phyloP scores from a whole-genome alignment of 2,329 filamentous ascomycete genomes.

The Penicillium olsonii region DNA sequence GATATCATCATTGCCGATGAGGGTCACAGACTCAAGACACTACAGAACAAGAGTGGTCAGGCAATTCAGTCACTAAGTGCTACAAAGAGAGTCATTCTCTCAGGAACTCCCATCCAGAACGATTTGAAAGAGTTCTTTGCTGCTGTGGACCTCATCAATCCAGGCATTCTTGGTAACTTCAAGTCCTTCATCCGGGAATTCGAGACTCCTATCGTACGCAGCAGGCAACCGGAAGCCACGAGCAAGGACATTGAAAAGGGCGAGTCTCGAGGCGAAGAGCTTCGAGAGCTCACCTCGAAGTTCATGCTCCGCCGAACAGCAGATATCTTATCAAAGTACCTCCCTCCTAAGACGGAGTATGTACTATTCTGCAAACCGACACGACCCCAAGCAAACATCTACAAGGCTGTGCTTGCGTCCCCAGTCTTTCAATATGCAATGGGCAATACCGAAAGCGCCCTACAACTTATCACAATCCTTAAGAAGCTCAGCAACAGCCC shows the following conservation, averaged over 20 bases:
- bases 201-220: slow-evolving; percentile 64
- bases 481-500: slow-evolving; percentile 77
- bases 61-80: slow-evolving; percentile 67
- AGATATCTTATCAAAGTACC: slow-evolving; percentile 65
- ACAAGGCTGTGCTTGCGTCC: slow-evolving; percentile 65
- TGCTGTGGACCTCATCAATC: slow-evolving; percentile 70
- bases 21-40: slow-evolving; percentile 67
- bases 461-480: slow-evolving; percentile 70
- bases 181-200: slow-evolving; percentile 65
- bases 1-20: slow-evolving; percentile 73
- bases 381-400: slow-evolving; percentile 59
- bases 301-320: slow-evolving; percentile 69
- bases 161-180: slow-evolving; percentile 63
- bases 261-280: slow-evolving; percentile 61
- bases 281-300: slow-evolving; percentile 60
- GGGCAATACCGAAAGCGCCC: slow-evolving; percentile 61
- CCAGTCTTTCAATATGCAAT: slow-evolving; percentile 64
- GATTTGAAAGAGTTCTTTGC: slow-evolving; percentile 68
- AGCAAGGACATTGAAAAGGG: slow-evolving; percentile 65
- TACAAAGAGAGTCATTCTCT: slow-evolving; percentile 62
- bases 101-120: slow-evolving; percentile 69
- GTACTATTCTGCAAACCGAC: slow-evolving; percentile 68
- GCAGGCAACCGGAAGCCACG: slow-evolving; percentile 64
- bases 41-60: slow-evolving; percentile 67
- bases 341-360: slow-evolving; percentile 68